A percentile compares a stretch with the other conserved stretches of the same genome.
Conservation (phyloP, 495 filamentous ascomycete genomes). For the Hypoxylon lenormandii region DNA sequence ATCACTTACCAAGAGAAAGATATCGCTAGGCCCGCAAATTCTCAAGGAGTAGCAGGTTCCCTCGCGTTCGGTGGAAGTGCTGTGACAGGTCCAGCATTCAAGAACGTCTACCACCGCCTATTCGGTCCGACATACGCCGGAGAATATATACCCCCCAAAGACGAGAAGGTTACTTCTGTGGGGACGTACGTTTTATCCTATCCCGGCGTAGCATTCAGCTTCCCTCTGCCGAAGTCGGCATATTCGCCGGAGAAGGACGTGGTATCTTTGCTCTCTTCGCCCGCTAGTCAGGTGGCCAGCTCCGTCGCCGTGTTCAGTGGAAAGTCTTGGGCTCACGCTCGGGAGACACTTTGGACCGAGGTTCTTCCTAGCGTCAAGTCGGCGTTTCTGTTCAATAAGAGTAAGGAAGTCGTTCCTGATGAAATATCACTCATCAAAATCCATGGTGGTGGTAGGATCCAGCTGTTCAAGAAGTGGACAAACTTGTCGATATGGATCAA, state of each 20-base stretch:
- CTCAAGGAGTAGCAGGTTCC: slow-evolving; percentile 55
- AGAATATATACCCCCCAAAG: slow-evolving; percentile 74
- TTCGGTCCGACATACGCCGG: slow-evolving; percentile 92
- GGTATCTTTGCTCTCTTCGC: slow-evolving; percentile 83
- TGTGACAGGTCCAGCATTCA: slow-evolving; percentile 79
- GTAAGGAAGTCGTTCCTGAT: slow-evolving; percentile 74
- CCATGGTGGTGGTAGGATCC: slow-evolving; percentile 77
- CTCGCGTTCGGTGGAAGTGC: slow-evolving; percentile 51
- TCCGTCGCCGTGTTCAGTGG: slow-evolving; percentile 91
- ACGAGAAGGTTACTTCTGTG: slow-evolving; percentile 51
- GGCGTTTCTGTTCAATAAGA: slow-evolving; percentile 63
- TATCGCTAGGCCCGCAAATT: slow-evolving; percentile 72
- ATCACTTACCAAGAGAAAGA: slow-evolving; percentile 88
- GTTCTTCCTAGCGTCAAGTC: slow-evolving; percentile 73
- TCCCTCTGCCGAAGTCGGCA: slow-evolving; percentile 78
- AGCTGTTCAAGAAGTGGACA: slow-evolving; percentile 73
- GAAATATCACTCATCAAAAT: slow-evolving; percentile 85
- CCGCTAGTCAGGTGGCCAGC: slow-evolving; percentile 75
- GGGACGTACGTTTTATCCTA: slow-evolving; percentile 87
- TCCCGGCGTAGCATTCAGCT: slow-evolving; percentile 91
- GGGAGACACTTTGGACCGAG: slow-evolving; percentile 79
- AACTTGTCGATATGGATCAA: slow-evolving; percentile 72
- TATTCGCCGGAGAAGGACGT: slow-evolving; percentile 87
- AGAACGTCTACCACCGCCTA: slow-evolving; percentile 88
- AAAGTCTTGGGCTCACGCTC: slow-evolving; percentile 85